Base-by-base conservation (phyloP, 2,329 filamentous ascomycete species). In the Aspergillus fumigatiaffinis region DNA sequence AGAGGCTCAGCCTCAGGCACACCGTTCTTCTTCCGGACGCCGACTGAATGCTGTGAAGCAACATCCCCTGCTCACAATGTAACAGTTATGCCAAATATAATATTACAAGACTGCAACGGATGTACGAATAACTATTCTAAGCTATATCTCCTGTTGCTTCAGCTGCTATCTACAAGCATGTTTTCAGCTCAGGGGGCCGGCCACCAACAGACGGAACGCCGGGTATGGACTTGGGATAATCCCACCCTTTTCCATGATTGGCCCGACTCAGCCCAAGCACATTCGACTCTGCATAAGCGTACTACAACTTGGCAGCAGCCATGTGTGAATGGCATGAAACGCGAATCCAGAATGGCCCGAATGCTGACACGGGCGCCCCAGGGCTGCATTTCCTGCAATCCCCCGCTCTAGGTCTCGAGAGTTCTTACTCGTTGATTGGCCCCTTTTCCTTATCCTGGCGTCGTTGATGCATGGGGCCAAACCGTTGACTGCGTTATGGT, bases 401-500 rank as follows among this genome's bases (percentile, higher is more conserved):
- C 20, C n/a, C 20, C 12, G 44, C 12, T 23, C 17, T 17, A 0
- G 3, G 6, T 47, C 12, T 47, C 2, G 12, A 26, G 12, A 12
- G 1, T 23, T 26, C 23, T 14, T 25, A 47, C 10, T 12, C 20
- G 21, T 23, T 25, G 44, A 14, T 23, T 25, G 44, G 23, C 6
- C 32, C 32, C 32, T 7, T 38, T 17, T 17, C 32, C 14, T 26
- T 23, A 23, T 23, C 21, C 44, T 23, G 20, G 41, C 5, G 20
- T 14, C 21, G 7, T 46, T 46, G n/a, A 20, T 6, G 42, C 44
- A 47, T 47, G 21, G 21, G 44, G 32, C 32, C 32, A 38, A 6
- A 21, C 51, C n/a, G 51, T 56, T 25, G 49, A 52, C 21, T 56
- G 51, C 20, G 29, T 23, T 10, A 49, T 25, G 55, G 53, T 20